Evolutionary conservation across 805 yeast species (phyloP).

Genomic region (Kodamaea jinghongensis): DNA sequence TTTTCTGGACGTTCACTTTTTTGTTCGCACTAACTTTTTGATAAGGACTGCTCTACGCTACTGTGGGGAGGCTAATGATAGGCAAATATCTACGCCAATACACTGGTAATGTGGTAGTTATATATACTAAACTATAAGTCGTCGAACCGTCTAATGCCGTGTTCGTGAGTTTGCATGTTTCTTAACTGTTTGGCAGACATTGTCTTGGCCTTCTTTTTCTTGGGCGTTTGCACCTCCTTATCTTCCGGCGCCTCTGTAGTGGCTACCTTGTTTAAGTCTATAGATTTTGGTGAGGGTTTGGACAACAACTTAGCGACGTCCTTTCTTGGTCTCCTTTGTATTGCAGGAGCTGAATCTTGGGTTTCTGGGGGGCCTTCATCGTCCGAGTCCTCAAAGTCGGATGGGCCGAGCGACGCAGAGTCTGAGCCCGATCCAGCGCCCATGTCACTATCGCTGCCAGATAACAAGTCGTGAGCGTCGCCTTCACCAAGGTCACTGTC

Average conservation of each 20-base stretch:
- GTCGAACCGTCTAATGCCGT: slow-evolving; percentile 65
- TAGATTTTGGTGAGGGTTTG: slow-evolving; percentile 17
- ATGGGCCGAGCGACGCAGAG: slow-evolving; percentile 11
- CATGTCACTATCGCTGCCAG: slow-evolving; percentile 1
- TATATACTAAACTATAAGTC: slow-evolving; percentile 40
- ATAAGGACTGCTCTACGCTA: too few relatives aligned
- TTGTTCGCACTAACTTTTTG: slow-evolving; percentile 1
- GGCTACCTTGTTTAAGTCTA: slow-evolving; percentile 19
- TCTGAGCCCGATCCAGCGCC: slow-evolving; percentile 4
- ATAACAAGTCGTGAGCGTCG: background rate
- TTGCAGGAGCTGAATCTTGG: slow-evolving; percentile 10
- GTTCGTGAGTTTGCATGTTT: slow-evolving; percentile 52
- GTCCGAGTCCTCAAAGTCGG: slow-evolving; percentile 11
- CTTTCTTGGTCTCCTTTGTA: slow-evolving; percentile 15
- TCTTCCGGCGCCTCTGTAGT: slow-evolving; percentile 4
- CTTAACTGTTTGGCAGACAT: slow-evolving; percentile 45
- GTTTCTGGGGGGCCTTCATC: slow-evolving; percentile 17
- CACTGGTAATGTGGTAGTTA: too few relatives aligned
- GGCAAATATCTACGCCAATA: too few relatives aligned
- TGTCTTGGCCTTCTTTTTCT: slow-evolving; percentile 29
- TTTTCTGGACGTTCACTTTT: background rate
- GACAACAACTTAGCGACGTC: slow-evolving; percentile 11
- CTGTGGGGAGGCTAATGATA: too few relatives aligned
- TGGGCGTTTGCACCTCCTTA: slow-evolving; percentile 24
- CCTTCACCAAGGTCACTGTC: slow-evolving; percentile 9